These are phyloP conservation scores for Venustampulla echinocandica DNA, from an alignment of 495 filamentous ascomycete genomes.

Conservation along the genomic window DNA sequence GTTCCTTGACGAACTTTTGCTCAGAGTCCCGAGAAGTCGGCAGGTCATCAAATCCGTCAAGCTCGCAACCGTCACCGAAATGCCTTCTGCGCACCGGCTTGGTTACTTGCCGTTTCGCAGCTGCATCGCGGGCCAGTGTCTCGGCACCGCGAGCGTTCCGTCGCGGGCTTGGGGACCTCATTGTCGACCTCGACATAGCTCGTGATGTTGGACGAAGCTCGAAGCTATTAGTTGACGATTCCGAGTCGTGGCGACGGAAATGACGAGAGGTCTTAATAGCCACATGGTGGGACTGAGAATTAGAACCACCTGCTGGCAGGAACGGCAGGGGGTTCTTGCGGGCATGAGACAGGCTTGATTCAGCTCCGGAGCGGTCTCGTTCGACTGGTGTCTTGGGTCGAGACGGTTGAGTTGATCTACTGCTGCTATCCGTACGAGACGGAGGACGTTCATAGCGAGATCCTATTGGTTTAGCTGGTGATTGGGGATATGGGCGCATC, in stretches of 20 bases:
- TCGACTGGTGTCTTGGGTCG: conserved; percentile 71
- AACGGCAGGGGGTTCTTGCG: conserved; percentile 65
- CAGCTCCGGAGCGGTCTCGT: conserved; percentile 38
- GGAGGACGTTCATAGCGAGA: conserved; percentile 47
- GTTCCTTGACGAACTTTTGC: conserved; percentile 72
- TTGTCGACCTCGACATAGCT: conserved; percentile 44
- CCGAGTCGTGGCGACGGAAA: conserved; percentile 68
- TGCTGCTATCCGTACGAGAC: conserved; percentile 28
- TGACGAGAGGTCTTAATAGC: conserved; percentile 59
- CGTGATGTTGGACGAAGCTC: conserved; percentile 47
- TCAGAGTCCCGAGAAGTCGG: conserved; percentile 80
- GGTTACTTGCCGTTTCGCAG: conserved; percentile 57
- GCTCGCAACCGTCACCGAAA: conserved; percentile 86
- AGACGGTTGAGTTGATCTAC: conserved; percentile 34
- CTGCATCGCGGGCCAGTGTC: conserved; percentile 44
- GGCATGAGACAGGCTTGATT: conserved; percentile 41
- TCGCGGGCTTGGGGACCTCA: conserved; percentile 48
- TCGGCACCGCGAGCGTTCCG: conserved; percentile 36
- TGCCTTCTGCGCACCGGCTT: conserved; percentile 64
- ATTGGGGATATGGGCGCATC: conserved; percentile 49
- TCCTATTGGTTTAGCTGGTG: conserved; percentile 32
- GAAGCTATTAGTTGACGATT: conserved; percentile 44
- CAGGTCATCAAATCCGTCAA: conserved; percentile 90
- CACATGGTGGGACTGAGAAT: conserved; percentile 70
- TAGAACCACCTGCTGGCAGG: conserved; percentile 66